Conservation (phyloP, 176 grass and related monocot genomes). For the Miscanthus lutarioriparius region DNA sequence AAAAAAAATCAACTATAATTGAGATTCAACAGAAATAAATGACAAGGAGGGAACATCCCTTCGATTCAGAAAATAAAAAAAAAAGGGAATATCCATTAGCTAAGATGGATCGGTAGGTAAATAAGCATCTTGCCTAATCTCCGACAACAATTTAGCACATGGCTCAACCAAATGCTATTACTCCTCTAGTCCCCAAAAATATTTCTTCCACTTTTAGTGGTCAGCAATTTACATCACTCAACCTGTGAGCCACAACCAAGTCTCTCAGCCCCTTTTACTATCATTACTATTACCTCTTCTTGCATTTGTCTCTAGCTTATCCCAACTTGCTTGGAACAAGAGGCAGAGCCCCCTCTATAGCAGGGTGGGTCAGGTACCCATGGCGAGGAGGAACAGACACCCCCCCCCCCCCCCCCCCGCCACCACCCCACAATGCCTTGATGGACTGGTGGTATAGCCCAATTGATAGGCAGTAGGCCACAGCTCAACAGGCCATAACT, state of each 20-base stretch:
- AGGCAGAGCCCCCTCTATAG: background rate
- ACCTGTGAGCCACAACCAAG: background rate
- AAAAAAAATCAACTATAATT: background rate
- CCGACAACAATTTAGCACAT: slow-evolving; percentile 6
- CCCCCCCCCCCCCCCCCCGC: no score
- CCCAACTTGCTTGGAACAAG: background rate
- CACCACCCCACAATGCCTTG: background rate
- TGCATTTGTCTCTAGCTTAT: background rate
- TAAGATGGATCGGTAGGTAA: background rate
- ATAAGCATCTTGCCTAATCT: background rate
- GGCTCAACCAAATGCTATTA: background rate
- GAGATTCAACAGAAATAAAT: slow-evolving; percentile 1
- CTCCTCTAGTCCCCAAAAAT: background rate
- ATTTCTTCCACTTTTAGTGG: background rate
- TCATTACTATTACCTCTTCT: background rate
- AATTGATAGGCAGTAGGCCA: background rate
- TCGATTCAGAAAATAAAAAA: background rate
- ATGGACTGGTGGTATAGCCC: background rate
- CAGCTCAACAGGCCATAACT: background rate
- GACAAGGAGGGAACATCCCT: background rate
- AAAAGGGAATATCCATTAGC: background rate
- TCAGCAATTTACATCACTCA: background rate
- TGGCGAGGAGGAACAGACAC: background rate
- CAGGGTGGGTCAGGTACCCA: background rate
- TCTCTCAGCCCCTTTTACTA: background rate